Evolutionary conservation across 768 basidiomycete species (phyloP), one percentile per base, ranked within the genome.

Genomic region (Galerina sulciceps): DNA sequence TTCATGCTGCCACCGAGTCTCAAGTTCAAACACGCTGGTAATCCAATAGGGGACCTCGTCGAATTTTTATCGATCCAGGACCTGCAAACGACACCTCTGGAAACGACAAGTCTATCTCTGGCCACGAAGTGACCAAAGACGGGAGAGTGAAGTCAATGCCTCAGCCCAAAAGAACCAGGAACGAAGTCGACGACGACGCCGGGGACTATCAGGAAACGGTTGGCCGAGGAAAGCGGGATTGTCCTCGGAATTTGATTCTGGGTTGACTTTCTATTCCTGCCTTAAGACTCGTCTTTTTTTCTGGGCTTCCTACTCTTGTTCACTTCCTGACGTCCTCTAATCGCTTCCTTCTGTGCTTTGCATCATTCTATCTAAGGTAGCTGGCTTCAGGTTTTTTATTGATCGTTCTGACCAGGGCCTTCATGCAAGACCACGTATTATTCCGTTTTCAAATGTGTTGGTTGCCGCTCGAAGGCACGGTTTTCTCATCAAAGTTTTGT

Each of bases 141-240:
- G 65, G 63, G 2, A 54, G 61, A 41, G 46, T 65, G 23, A 58
- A 52, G 31, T 35, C 53, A 18, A 40, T 23, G 5, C 59, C 26
- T 38, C 37, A 36, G 15, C 53, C 42, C 44, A 59, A 63, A 45
- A 43, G 67, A 36, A 23, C 40, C 10, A 60, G 66, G 17, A 64
- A 62, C 0, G 49, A 62, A 11, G 55, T 46, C 5, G 67, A 68
- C 1, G 58, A 65, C 6, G 57, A 56, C 17, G 63, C 59, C 15
- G 46, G 46, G 14, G 56, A 45, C 8, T 51, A 52, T 31, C 36
- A 75, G 71, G 59, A 67, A 72, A 31, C 69, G 70, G 57, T 54
- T 84, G 41, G 73, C 84, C 31, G 66, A 75, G 3, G 77, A 83
- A 36, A 78, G 78, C 43, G 63, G 63, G 15, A 58, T 35, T 50